Evolutionary conservation across 495 filamentous ascomycete species (phyloP).

Genomic region (Penicillium desertorum): DNA sequence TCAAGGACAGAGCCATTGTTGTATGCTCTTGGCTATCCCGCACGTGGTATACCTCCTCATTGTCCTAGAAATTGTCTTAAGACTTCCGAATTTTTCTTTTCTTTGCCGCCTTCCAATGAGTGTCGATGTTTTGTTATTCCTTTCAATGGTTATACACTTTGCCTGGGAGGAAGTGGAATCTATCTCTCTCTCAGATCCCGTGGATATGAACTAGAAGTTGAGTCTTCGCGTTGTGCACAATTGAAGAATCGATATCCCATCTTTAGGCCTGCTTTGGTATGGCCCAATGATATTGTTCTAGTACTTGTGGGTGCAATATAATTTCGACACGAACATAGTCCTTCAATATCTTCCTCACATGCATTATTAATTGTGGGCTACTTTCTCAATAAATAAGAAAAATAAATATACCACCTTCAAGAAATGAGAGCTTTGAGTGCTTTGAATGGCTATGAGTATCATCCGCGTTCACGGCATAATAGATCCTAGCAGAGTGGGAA

Average conservation of each 20-base stretch:
- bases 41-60: background rate
- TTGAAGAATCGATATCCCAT: too few species aligned
- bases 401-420: too few species aligned
- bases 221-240: too few species aligned
- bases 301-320: background rate
- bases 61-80: background rate
- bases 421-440: too few species aligned
- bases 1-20: constrained; percentile 6
- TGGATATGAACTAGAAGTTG: too few species aligned
- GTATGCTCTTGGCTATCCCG: background rate
- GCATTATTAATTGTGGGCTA: too few species aligned
- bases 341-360: too few species aligned
- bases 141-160: constrained; percentile 40
- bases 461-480: background rate
- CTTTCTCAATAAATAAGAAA: too few species aligned
- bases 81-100: background rate
- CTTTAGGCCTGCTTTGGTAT: constrained; percentile 23
- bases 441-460: too few species aligned
- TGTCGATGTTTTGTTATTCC: background rate
- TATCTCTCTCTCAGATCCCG: constrained; percentile 38
- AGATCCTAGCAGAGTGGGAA: background rate
- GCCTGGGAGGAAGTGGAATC: constrained; percentile 48
- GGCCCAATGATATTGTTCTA: background rate
- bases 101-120: background rate
- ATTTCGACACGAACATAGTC: too few species aligned